phyloP scores from a whole-genome alignment of 257 asterid species.

The Solanum okadae region DNA sequence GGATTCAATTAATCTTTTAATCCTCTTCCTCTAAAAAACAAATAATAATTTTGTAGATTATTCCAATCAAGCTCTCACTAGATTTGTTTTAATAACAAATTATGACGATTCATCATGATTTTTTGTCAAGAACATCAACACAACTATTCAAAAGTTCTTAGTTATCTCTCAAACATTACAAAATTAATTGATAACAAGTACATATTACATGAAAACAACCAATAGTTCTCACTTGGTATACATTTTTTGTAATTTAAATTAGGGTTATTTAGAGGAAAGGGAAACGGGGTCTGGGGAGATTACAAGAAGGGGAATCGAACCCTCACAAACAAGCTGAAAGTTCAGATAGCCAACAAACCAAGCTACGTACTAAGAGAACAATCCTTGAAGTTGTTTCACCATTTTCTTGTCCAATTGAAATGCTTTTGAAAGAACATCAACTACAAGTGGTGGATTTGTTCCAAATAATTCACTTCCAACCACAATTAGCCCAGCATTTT shows the following conservation, averaged over 20 bases:
- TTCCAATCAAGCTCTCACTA: neutral
- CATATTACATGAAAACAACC: neutral
- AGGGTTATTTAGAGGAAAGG: neutral
- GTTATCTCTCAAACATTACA: neutral
- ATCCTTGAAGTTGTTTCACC: neutral
- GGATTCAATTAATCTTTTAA: neutral
- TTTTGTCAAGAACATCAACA: neutral
- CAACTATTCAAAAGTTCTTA: neutral
- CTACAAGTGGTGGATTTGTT: neutral
- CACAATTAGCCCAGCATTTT: neutral
- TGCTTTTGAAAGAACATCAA: constrained; percentile 4
- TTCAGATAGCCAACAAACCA: neutral
- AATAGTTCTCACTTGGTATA: neutral
- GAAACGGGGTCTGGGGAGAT: neutral
- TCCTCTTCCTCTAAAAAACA: neutral
- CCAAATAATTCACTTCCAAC: neutral
- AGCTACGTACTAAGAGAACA: neutral
- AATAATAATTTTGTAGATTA: neutral
- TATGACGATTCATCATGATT: neutral
- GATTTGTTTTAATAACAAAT: neutral
- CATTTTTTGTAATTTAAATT: neutral
- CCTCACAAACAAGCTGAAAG: neutral
- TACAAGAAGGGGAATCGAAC: neutral
- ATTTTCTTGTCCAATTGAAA: neutral
- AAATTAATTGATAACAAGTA: neutral